Base-by-base conservation (phyloP, 805 yeast species). In the Saccharomycodes ludwigii region DNA sequence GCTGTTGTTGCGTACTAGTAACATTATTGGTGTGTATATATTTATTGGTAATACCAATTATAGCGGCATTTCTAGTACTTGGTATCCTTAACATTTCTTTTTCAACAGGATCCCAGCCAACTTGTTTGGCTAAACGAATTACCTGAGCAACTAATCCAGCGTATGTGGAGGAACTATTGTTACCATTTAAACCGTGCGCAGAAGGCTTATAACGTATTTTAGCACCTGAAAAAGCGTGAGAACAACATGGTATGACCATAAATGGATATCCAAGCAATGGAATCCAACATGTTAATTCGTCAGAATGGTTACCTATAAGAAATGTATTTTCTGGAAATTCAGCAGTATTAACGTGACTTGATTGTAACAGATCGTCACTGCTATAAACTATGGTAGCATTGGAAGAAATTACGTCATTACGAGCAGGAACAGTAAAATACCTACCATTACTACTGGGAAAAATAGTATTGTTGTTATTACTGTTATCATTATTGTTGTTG, bases 271-370 rank as follows among this genome's bases (percentile, higher is more conserved):
- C 85, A 8, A 88, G 56, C 8, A 88, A 58, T 3, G 97, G 97
- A 22, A 88, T 75, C 96, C 97, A 88, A 42, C 94, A 80, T 0
- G 96, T 86, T 35, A 88, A 64, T 50, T 88, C 97, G 52, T 88
- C 97, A 1, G 94, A 81, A 49, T 88, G 97, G 50, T 88, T 88
- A 1, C 97, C 97, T 27, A 88, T 85, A 21, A 86, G 56, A 46
- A 88, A 88, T 0, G 94, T 77, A 42, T 77, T 68, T 15, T 59
- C 50, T 0, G 83, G 76, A 39, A 78, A 80, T 30, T 75, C 78
- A 1, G 77, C 74, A 3, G 73, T 66, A 35, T 78, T 73, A 11
- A 72, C 73, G 30, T 58, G 66, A 36, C 58, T 66, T 14, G 80
- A 71, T 22, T 61, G 53, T 12, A 76, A 48, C 19, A 80, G 38